phyloP scores from a whole-genome alignment of 305 asterid species.

The Stenogyne calaminthoides region DNA sequence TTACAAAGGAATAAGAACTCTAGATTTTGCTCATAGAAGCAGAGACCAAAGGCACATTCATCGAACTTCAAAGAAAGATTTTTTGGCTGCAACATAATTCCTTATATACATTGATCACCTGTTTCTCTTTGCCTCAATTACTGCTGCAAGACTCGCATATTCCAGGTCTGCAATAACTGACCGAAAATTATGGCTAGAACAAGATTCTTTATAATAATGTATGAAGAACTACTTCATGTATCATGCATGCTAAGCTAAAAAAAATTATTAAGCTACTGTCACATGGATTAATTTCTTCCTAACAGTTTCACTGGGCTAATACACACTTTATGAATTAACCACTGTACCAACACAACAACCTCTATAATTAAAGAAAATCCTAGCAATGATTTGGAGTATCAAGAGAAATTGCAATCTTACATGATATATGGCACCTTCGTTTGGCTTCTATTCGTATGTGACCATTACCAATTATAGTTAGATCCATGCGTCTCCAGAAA shows the following conservation, averaged over 20 bases:
- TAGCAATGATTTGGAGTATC: neutral
- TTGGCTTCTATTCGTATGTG: too few relatives aligned
- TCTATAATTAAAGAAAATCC: neutral
- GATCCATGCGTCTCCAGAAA: neutral
- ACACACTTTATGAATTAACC: too few relatives aligned
- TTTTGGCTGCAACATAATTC: neutral
- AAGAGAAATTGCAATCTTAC: constrained; percentile 1
- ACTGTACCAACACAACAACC: neutral
- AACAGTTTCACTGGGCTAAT: too few relatives aligned
- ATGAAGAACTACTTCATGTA: neutral
- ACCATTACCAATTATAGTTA: neutral
- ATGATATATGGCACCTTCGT: too few relatives aligned
- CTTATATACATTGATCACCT: neutral
- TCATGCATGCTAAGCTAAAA: neutral
- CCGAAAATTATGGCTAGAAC: neutral
- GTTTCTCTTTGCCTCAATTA: neutral
- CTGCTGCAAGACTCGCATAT: neutral
- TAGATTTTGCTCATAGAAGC: neutral
- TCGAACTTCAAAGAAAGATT: neutral
- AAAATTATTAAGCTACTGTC: too few relatives aligned
- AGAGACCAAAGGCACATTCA: neutral
- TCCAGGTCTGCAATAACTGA: neutral
- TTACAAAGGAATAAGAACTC: neutral
- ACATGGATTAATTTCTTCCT: too few relatives aligned
- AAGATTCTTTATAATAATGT: neutral